These are phyloP conservation scores for Debaryomycetaceae sp. DNA, from an alignment of 1,139 yeast species.

Conservation along the genomic window DNA sequence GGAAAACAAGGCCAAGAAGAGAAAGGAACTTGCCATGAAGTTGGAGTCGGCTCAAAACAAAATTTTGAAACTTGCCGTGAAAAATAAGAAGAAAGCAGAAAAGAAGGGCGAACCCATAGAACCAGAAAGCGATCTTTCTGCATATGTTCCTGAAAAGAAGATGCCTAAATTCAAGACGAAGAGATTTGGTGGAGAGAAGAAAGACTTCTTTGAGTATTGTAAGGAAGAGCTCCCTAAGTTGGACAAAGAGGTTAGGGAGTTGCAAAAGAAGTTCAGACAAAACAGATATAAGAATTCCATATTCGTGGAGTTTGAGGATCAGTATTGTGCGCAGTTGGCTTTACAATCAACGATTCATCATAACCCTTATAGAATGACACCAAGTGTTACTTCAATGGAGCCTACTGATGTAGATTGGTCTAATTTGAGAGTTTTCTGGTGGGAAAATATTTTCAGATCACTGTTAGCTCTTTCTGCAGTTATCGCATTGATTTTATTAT, in stretches of 20 bases:
- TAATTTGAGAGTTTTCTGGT: conserved; percentile 76
- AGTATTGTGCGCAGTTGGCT: conserved; percentile 68
- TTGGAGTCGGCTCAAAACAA: conserved; percentile 70
- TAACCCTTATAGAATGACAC: conserved; percentile 48
- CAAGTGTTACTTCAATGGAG: conserved; percentile 53
- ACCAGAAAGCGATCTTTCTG: conserved; percentile 49
- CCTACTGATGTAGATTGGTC: conserved; percentile 67
- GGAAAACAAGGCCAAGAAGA: conserved; percentile 53
- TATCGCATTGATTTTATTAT: conserved; percentile 58
- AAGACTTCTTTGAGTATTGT: conserved; percentile 61
- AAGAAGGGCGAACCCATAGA: conserved; percentile 52
- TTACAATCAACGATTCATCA: conserved; percentile 57
- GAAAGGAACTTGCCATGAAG: conserved; percentile 58
- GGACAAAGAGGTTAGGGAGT: conserved; percentile 49
- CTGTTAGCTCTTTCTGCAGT: conserved; percentile 60
- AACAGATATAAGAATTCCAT: conserved; percentile 53
- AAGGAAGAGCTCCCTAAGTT: conserved; percentile 52
- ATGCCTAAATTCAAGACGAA: conserved; percentile 67
- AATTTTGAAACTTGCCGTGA: conserved; percentile 58
- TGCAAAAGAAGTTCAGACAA: conserved; percentile 47
- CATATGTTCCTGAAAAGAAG: conserved; percentile 74
- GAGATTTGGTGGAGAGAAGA: conserved; percentile 36
- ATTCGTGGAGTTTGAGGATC: conserved; percentile 69
- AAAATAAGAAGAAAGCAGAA: conserved; percentile 59
- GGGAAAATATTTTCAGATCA: conserved; percentile 68